These are phyloP conservation scores for Myxozyma neglecta DNA, from an alignment of 805 yeast species.

Conservation along the genomic window DNA sequence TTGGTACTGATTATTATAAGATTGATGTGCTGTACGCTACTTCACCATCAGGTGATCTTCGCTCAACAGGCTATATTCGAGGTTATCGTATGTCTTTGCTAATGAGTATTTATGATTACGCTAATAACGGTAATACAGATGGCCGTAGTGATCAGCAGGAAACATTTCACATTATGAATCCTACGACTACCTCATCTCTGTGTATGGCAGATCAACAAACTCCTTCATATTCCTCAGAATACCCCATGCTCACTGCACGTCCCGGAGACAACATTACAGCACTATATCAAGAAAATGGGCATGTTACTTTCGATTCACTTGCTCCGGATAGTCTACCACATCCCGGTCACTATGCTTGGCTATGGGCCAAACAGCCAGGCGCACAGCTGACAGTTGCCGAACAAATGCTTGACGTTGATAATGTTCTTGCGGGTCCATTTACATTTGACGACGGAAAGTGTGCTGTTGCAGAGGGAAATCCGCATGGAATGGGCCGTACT, in stretches of 20 bases:
- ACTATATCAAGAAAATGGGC: conserved; percentile 30
- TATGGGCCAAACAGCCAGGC: conserved; percentile 26
- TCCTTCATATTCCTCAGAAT: conserved; percentile 23
- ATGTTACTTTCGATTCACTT: conserved; percentile 31
- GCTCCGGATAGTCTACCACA: conserved; percentile 32
- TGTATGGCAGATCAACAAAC: conserved; percentile 25
- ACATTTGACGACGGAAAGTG: conserved; percentile 32
- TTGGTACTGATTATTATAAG: neutral
- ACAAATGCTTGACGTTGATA: conserved; percentile 17
- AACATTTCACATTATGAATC: conserved; percentile 30
- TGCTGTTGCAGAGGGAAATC: conserved; percentile 23
- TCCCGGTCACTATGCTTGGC: conserved; percentile 31
- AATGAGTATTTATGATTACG: neutral
- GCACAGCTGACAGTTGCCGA: conserved; percentile 25
- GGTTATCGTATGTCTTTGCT: conserved; percentile 12
- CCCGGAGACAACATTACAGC: conserved; percentile 31
- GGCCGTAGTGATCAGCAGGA: conserved; percentile 32
- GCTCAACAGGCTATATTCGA: conserved; percentile 31
- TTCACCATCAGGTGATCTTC: conserved; percentile 12
- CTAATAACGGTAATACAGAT: neutral
- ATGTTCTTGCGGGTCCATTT: conserved; percentile 31
- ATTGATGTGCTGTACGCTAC: conserved; percentile 24
- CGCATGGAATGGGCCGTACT: conserved; percentile 14
- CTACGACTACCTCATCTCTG: conserved; percentile 13
- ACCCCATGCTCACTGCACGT: conserved; percentile 30